Conservation (phyloP, 257 asterid genomes). For the Gentiana macrophylla region DNA sequence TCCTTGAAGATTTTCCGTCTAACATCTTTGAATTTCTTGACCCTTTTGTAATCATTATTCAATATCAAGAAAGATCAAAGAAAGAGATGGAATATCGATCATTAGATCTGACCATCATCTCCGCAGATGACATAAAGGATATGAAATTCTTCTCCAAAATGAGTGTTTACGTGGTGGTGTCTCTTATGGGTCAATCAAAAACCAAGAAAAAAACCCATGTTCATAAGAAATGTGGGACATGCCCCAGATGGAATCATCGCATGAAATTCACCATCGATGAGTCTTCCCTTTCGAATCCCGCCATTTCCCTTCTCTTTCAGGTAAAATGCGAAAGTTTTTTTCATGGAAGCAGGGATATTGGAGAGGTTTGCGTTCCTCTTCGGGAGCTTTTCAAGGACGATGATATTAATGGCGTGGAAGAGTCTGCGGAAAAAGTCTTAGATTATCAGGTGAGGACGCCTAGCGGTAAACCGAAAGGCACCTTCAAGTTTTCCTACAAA, state of each 20-base stretch:
- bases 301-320: constrained; percentile 36
- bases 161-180: constrained; percentile 24
- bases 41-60: neutral
- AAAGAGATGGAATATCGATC: constrained; percentile 19
- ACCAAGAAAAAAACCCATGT: constrained; percentile 22
- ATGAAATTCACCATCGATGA: constrained; percentile 38
- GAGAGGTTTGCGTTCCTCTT: constrained; percentile 48
- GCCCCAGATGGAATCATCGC: constrained; percentile 29
- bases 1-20: neutral
- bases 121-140: constrained; percentile 26
- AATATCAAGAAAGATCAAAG: neutral
- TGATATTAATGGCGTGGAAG: neutral
- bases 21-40: constrained; percentile 1
- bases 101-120: constrained; percentile 24
- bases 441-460: constrained; percentile 47
- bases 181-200: constrained; percentile 4
- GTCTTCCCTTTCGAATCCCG: constrained; percentile 42
- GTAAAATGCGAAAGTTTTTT: constrained; percentile 40
- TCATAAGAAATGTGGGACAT: constrained; percentile 24
- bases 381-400: constrained; percentile 30
- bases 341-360: constrained; percentile 41
- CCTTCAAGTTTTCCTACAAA: constrained; percentile 46
- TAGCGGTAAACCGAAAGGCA: constrained; percentile 59
- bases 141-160: constrained; percentile 24
- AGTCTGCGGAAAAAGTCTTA: constrained; percentile 19